A percentile compares a stretch with the other conserved stretches of the same genome.
These are phyloP conservation scores for Haplographium delicatum DNA, from an alignment of 495 filamentous ascomycete species.

Conservation along the genomic window DNA sequence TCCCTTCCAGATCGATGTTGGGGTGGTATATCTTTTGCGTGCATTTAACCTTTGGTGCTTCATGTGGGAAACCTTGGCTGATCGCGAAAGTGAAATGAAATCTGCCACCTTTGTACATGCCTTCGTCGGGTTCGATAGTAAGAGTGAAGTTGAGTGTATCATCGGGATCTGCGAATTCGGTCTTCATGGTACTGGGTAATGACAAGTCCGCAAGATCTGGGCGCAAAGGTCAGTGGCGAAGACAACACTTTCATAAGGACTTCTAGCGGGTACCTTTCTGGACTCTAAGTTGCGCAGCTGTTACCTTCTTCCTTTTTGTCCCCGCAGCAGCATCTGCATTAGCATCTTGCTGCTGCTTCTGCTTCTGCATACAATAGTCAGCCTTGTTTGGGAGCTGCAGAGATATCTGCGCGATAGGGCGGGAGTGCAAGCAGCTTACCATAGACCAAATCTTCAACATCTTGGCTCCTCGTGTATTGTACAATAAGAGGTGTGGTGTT, in stretches of 20 bases:
- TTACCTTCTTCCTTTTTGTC: conserved; percentile 95
- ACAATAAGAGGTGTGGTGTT: background rate
- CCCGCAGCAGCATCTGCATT: conserved; percentile 61
- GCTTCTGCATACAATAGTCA: conserved; percentile 56
- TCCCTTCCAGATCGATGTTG: conserved; percentile 96
- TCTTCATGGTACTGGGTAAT: conserved; percentile 86
- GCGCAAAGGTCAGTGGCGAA: background rate
- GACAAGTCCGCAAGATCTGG: conserved; percentile 90
- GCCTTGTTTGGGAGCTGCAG: conserved; percentile 3
- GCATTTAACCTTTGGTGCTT: conserved; percentile 96
- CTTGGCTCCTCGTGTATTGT: conserved; percentile 31
- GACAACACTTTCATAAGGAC: background rate
- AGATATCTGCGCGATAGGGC: background rate
- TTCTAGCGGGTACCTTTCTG: conserved; percentile 77
- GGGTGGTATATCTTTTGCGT: conserved; percentile 98
- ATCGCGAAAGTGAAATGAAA: conserved; percentile 92
- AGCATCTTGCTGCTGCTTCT: conserved; percentile 90
- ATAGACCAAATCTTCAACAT: conserved; percentile 99
- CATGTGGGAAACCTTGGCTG: conserved; percentile 92
- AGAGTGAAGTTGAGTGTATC: conserved; percentile 95
- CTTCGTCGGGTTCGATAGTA: conserved; percentile 92
- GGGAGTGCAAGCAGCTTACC: conserved; percentile 46
- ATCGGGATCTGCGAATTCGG: conserved; percentile 87
- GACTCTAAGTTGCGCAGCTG: conserved; percentile 88
- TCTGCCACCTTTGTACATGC: conserved; percentile 88